Base-by-base conservation (phyloP, 139 green algal species). In the Gonium pectorale region DNA sequence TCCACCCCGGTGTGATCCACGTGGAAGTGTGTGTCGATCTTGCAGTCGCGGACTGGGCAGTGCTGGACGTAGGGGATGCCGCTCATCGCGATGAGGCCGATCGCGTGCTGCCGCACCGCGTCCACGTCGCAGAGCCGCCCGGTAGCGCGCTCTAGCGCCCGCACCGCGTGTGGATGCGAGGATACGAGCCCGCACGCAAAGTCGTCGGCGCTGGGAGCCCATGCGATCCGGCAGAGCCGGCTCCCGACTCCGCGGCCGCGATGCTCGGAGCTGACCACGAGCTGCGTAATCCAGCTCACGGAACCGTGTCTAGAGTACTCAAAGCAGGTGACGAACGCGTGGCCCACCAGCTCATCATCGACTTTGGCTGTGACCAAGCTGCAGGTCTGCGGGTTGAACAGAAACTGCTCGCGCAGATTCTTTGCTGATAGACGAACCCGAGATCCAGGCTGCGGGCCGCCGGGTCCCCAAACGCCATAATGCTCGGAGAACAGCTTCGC, bases 201-300 rank as follows among this genome's bases (percentile, higher is more conserved):
- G 64, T 46, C 35, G 9, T 71, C 29, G 4, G 9, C 5, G 64
- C 64, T 49, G 35, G 64, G 33, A 9, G 13, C 5, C 35, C 64
- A 71, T 17, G 64, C 64, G 11, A 49, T 71, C 8, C 64, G 64
- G 35, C 64, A 71, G 3, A 71, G 64, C 29, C 19, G 35, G 21
- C 9, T 6, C 5, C 11, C 64, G 64, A 71, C 49, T 26, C 64
- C 64, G 64, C 33, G 64, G 64, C 35, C 49, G 33, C 64, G 64
- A 5, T 71, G 37, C 2, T 46, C 11, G 27, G 37, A n/a, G 9
- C 64, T 46, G 35, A 71, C 64, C 35, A 71, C 64, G 11, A 71
- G 64, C 64, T 71, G 64, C 35, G 64, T 71, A 29, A 71, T 71
- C 64, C 64, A 71, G 64, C 64, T 71, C 9, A 71, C 64, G 64